Conservation (phyloP, 495 filamentous ascomycete species). For the Cladorrhinum samala region DNA sequence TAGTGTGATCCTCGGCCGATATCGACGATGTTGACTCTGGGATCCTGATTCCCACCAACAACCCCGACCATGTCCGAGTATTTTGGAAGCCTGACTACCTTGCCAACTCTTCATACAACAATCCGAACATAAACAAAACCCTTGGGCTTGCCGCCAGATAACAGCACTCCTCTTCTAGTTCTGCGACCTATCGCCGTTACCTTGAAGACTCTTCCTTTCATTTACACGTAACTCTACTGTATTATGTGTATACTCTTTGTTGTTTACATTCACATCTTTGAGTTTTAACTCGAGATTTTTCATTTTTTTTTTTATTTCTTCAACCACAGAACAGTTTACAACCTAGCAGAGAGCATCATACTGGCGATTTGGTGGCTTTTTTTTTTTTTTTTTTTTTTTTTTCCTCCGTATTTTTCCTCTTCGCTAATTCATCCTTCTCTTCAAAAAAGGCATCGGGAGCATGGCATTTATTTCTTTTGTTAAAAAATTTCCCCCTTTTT, state of each 20-base stretch:
- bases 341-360: background rate
- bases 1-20: conserved; percentile 24
- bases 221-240: too few relatives aligned
- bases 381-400: background rate
- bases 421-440: background rate
- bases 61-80: background rate
- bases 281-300: too few relatives aligned
- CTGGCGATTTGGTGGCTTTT: background rate
- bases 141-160: too few relatives aligned
- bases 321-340: background rate
- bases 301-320: conserved; percentile 7
- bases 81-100: too few relatives aligned
- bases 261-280: background rate
- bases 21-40: conserved; percentile 13
- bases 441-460: background rate
- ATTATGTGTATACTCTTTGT: too few relatives aligned
- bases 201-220: too few relatives aligned
- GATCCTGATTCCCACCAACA: background rate
- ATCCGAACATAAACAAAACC: too few relatives aligned
- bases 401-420: background rate
- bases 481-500: background rate
- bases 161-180: too few relatives aligned
- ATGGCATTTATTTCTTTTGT: background rate
- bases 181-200: too few relatives aligned
- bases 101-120: too few relatives aligned